Conservation (phyloP, 139 green algal genomes). For the Chlorella ohadii region DNA sequence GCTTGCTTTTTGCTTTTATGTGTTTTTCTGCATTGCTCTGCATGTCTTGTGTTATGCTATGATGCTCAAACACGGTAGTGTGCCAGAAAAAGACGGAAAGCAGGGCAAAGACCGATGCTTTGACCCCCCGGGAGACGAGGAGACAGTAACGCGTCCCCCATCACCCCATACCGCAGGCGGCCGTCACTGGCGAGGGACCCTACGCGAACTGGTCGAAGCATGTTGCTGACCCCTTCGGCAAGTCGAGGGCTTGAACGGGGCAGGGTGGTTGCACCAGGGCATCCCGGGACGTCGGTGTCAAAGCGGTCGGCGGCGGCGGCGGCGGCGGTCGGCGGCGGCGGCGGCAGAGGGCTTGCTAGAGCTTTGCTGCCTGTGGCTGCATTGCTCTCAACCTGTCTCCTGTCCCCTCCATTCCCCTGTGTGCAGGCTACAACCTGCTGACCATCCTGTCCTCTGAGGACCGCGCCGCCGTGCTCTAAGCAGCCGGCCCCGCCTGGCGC, state of each 20-base stretch:
- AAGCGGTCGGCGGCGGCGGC: neutral
- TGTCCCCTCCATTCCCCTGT: slow-evolving; percentile 32
- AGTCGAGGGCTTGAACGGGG: slow-evolving; percentile 88
- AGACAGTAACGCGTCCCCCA: no score
- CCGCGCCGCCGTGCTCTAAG: slow-evolving; percentile 44
- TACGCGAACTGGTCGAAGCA: slow-evolving; percentile 91
- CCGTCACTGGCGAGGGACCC: slow-evolving; percentile 94
- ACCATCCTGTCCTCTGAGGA: slow-evolving; percentile 85
- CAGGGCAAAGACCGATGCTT: no score
- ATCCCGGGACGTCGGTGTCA: neutral
- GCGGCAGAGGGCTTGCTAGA: no score
- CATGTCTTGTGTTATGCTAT: no score
- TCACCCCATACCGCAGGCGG: no score
- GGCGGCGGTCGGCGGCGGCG: no score
- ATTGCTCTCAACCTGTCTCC: neutral
- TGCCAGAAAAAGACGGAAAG: no score
- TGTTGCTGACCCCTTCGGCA: slow-evolving; percentile 90
- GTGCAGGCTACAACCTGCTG: slow-evolving; percentile 14
- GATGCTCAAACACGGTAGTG: no score
- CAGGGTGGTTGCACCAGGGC: neutral
- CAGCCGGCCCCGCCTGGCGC: neutral
- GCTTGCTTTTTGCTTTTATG: no score
- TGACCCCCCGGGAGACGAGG: no score
- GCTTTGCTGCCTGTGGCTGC: no score
- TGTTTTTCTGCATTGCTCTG: no score